Conservation (phyloP, 768 basidiomycete species). For the Galerina sulciceps region DNA sequence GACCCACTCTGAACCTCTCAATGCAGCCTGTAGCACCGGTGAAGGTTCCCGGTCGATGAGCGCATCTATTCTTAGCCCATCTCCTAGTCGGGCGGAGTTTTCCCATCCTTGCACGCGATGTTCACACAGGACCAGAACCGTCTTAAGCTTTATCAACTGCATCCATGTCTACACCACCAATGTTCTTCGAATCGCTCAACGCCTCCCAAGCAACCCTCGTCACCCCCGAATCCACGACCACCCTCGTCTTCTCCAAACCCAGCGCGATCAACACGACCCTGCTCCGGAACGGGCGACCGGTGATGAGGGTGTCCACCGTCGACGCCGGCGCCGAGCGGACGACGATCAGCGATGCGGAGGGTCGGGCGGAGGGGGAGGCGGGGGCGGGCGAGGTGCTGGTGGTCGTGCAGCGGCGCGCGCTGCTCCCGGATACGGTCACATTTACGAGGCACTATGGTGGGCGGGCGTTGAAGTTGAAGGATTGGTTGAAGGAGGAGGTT, state of each 20-base stretch:
- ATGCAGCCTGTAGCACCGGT: no score
- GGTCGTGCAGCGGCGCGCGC: slow-evolving; percentile 1
- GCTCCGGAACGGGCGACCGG: background rate
- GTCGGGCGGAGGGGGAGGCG: no score
- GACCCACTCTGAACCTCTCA: no score
- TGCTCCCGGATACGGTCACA: background rate
- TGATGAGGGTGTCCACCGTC: slow-evolving; percentile 1
- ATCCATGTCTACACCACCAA: no score
- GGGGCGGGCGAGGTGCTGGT: background rate
- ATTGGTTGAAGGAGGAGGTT: slow-evolving; percentile 9
- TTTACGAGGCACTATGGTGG: slow-evolving; percentile 1
- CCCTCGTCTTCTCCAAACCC: slow-evolving; percentile 1
- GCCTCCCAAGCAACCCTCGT: slow-evolving; percentile 9
- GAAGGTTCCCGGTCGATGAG: no score
- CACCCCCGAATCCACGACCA: background rate
- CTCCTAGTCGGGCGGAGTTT: no score
- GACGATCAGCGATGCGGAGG: background rate
- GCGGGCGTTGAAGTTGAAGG: slow-evolving; percentile 7
- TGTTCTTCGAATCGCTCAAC: background rate
- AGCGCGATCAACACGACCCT: slow-evolving; percentile 9
- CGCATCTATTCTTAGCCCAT: no score
- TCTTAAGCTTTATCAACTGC: no score
- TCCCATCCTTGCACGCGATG: no score
- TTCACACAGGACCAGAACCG: no score
- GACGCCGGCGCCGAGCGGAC: slow-evolving; percentile 6